Evolutionary conservation across 345 rosid species (phyloP).

Genomic region (Atalantia buxifolia): DNA sequence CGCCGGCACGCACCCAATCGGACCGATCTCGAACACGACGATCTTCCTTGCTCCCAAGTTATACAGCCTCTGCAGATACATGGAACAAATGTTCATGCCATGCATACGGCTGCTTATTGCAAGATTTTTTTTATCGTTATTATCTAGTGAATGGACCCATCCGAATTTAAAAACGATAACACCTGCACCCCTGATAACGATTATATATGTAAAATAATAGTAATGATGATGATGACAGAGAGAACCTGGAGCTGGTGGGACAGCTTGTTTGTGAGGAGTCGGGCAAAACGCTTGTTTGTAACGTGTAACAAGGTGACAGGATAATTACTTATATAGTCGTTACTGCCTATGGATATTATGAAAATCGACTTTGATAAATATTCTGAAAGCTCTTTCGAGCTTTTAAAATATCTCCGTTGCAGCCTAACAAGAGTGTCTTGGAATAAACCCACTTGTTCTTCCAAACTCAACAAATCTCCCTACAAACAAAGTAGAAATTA

Average conservation of each 20-base stretch:
- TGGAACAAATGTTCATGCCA: background rate
- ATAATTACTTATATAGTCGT: slow-evolving; percentile 37
- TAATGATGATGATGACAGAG: background rate
- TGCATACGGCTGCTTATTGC: background rate
- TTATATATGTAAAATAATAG: too few species aligned
- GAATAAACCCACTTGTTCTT: slow-evolving; percentile 35
- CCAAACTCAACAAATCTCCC: slow-evolving; percentile 43
- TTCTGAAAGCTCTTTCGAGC: slow-evolving; percentile 2
- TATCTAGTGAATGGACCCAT: too few species aligned
- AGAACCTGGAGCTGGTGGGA: slow-evolving; percentile 30
- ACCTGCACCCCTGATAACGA: too few species aligned
- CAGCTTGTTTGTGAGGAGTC: slow-evolving; percentile 21
- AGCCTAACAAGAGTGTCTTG: slow-evolving; percentile 2
- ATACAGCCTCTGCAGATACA: slow-evolving; percentile 25
- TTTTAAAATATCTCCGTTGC: slow-evolving; percentile 14
- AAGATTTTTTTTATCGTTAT: too few species aligned
- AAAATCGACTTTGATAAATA: slow-evolving; percentile 39
- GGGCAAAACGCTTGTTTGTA: slow-evolving; percentile 20
- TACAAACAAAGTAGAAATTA: background rate
- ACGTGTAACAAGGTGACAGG: background rate
- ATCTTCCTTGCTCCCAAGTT: slow-evolving; percentile 40
- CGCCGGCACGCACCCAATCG: slow-evolving; percentile 45
- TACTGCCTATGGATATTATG: slow-evolving; percentile 32
- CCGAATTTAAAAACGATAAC: too few species aligned
- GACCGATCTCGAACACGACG: slow-evolving; percentile 38